Base-by-base conservation (phyloP, 164 flowering plant genomes). In the Warburgia ugandensis region DNA sequence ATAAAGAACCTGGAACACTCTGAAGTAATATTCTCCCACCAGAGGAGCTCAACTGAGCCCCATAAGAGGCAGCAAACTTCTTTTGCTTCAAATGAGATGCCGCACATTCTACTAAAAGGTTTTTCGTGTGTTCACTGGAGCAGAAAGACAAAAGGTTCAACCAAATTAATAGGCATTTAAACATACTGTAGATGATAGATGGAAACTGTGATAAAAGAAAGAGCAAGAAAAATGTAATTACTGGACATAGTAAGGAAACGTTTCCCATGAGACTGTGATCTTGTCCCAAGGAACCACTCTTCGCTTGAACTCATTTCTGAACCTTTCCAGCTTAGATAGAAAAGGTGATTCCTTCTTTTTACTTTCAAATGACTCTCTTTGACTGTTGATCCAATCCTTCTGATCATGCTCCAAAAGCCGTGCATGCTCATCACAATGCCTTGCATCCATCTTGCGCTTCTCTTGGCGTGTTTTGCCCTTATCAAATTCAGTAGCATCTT, bases 221-320 rank as follows among this genome's bases (percentile, higher is more conserved):
- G 11, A 55, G 13, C 4, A 14, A 54, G 17, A 31, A 27, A 10
- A 38, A 0, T 57, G 62, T 55, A 54, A 58, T 71, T 80, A 94
- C 99, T 86, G 70, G 31, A 94, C 68, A 64, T 73, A 70, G 52
- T 89, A 94, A 16, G 99, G 99, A 65, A 94, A 94, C 27, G 78
- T 79, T 17, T 89, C 96, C 99, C 94, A 94, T 17, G 99, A 80
- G 45, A 94, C 78, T 1, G 77, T 66, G 50, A 86, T 81, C 47
- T 84, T 86, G 73, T 94, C 97, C 95, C 96, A 89, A 1, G 96
- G 92, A 64, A 86, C 75, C 63, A 94, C 47, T 70, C 89, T 79
- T 50, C 85, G 73, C 70, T 75, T 59, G 54, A 94, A 79, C 63
- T 84, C 99, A 27, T 73, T 81, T 60, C 71, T 94, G 50, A 86